Base-by-base conservation (phyloP, 441 rosid species). In the Manihot esculenta region DNA sequence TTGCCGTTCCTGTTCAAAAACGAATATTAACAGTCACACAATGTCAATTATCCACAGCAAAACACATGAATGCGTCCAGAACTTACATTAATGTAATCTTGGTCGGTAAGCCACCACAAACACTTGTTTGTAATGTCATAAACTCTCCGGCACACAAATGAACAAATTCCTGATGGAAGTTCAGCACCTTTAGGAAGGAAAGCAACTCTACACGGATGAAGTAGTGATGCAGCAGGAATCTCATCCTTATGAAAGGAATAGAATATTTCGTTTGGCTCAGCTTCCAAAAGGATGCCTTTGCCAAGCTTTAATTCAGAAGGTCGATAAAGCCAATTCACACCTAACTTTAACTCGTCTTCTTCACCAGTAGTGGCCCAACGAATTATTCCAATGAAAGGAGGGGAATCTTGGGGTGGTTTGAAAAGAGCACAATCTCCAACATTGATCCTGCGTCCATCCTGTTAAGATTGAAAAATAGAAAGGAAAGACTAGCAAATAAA, bases 71-170 rank as follows among this genome's bases (percentile, higher is more conserved):
- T 54, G 48, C 35, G 60, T 20, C 53, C 26, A 41, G 70, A 68
- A 84, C 92, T 84, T 87, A 89, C 93, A 87, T 87, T 81, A 74
- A 86, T 87, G 78, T 88, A 89, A 74, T 90, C 88, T 84, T 87
- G 87, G 84, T 95, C 98, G 69, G 93, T 92, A 78, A 91, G 82
- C 99, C 99, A 95, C 97, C 97, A 88, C 80, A 92, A 78, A 79
- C 91, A 76, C 82, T 81, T 78, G 82, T 83, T 87, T 26, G 68
- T 77, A 82, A 89, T 86, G 78, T 91, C 99, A 68, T 95, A 95
- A 76, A 89, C 94, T 74, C 89, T 81, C 65, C 96, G 76, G 73
- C 99, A 95, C 59, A 92, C 94, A 79, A 91, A 92, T 2, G 94
- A 95, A 77, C 81, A 82, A 74, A 89, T 72, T 48, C 94, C 94